A percentile compares a stretch with the other conserved stretches of the same genome.
These are phyloP conservation scores for Starmerella bombicola DNA, from an alignment of 805 yeast species.

Conservation along the genomic window DNA sequence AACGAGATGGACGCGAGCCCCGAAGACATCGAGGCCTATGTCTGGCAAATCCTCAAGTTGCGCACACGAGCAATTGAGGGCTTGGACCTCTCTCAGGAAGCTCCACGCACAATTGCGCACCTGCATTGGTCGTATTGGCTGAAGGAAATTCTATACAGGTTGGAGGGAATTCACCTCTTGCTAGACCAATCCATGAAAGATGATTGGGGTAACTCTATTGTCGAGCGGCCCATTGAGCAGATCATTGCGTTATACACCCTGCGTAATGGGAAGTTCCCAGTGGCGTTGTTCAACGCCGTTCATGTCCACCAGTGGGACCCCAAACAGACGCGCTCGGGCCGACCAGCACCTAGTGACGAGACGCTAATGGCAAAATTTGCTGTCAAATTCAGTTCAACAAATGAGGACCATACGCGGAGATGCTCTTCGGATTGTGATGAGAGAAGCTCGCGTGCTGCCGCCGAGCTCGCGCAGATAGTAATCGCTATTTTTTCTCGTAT, in stretches of 20 bases:
- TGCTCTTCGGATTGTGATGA: background rate
- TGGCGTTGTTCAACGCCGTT: conserved; percentile 4
- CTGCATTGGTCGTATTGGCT: conserved; percentile 21
- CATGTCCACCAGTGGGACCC: background rate
- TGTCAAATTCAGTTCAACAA: background rate
- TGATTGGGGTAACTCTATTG: conserved; percentile 16
- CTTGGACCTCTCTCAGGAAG: conserved; percentile 3
- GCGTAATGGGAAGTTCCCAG: conserved; percentile 13
- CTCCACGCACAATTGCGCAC: conserved; percentile 17
- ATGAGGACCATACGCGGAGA: no score
- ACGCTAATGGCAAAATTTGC: background rate
- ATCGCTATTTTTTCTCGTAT: conserved; percentile 6
- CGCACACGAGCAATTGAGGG: conserved; percentile 13
- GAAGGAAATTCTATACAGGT: conserved; percentile 8
- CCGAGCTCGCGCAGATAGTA: conserved; percentile 7
- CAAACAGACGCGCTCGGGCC: no score
- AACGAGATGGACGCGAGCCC: conserved; percentile 18
- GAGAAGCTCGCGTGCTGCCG: background rate
- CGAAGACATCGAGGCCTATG: conserved; percentile 10
- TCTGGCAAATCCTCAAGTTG: conserved; percentile 11
- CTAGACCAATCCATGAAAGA: conserved; percentile 15
- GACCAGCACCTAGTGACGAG: no score
- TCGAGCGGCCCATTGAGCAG: conserved; percentile 18
- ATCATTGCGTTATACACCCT: conserved; percentile 15
- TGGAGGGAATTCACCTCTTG: conserved; percentile 20